Evolutionary conservation across 2,329 filamentous ascomycete genomes (phyloP), one percentile per base, ranked within the genome.

Genomic region (Fusarium albosuccineum): DNA sequence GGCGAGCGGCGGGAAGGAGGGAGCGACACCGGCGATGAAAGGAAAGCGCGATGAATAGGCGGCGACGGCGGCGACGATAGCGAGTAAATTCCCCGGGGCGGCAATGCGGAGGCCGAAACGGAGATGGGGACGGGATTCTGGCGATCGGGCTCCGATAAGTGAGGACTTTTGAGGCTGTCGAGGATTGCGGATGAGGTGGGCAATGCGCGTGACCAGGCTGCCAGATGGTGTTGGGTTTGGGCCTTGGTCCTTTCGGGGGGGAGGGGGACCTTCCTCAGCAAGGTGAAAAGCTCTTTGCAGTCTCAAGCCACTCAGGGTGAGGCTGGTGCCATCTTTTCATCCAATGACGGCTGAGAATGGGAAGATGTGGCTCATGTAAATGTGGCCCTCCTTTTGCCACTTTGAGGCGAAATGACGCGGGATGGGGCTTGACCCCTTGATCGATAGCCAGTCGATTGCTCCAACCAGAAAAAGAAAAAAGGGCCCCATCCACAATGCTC

Each of bases 181-280:
- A 73, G 70, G 68, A 71, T 71, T 74, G 73, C 70, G 65, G 73
- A 72, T 70, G 72, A 73, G 66, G 75, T 73, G 76, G 76, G 73
- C 74, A 77, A 78, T 77, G 76, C 76, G 76, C 76, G 76, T 78
- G 76, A 78, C 76, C 71, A 74, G 72, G 74, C 70, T 70, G 71
- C 73, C 73, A 71, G 72, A 73, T 73, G 71, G 72, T 71, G 71
- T 75, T 72, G 71, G 72, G 70, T 70, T 74, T 73, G 63, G 70
- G 68, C 62, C 61, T 70, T 71, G 51, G 67, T 56, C 50, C 64
- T 62, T 50, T 61, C 60, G 52, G 63, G 55, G 51, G 60, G 57
- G 57, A 54, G 70, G 64, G 70, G 67, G 70, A 51, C 46, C 60
- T 62, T 61, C 69, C 64, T 51, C 41, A 50, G 42, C 17, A 56